Percentiles rank a stretch among this genome's conserved stretches.
Evolutionary conservation across 176 grass and related monocot species (phyloP).

Genomic region (Eremochloa ophiuroides): DNA sequence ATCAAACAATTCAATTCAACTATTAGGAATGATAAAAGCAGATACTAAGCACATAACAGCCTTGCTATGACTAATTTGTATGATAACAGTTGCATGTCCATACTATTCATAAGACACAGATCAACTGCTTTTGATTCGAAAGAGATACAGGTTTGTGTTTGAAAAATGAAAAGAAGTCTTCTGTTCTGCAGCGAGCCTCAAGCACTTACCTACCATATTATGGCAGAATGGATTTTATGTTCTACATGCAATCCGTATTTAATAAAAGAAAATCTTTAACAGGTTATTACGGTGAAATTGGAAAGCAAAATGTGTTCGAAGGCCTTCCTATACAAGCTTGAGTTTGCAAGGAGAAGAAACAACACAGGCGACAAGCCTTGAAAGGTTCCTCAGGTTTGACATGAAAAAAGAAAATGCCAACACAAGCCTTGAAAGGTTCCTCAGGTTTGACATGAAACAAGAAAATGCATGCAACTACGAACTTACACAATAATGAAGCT

Average conservation of each 20-base stretch:
- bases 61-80: neutral
- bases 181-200: neutral
- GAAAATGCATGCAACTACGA: neutral
- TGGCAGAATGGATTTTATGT: no score
- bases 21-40: neutral
- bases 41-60: neutral
- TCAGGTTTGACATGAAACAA: neutral
- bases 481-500: constrained; percentile 69
- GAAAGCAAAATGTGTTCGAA: neutral
- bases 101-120: neutral
- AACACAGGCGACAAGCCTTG: no score
- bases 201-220: no score
- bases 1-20: neutral
- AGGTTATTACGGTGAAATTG: neutral
- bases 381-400: no score
- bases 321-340: neutral
- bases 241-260: neutral
- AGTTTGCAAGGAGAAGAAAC: no score
- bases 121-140: neutral
- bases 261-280: neutral
- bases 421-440: no score
- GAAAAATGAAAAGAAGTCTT: neutral
- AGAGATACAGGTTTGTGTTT: neutral
- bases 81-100: neutral
- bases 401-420: no score